Base-by-base conservation (phyloP, 2,329 filamentous ascomycete species). In the Colletotrichum ledebouriae region DNA sequence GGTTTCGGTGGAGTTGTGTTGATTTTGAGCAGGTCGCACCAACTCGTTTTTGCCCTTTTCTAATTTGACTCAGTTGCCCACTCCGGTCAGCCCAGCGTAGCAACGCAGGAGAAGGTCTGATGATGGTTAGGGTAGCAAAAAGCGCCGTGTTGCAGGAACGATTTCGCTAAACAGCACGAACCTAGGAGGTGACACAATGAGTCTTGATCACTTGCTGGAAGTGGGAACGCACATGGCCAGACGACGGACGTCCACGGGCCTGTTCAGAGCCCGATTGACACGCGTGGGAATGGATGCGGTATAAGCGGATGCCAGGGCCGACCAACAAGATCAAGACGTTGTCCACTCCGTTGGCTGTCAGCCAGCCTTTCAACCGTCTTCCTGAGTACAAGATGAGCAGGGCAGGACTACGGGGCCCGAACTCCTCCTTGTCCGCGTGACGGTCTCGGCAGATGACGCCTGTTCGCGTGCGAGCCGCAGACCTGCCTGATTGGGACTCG, bases 401-500 rank as follows among this genome's bases (percentile, higher is more conserved):
- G 25, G 13, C 25, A 33, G 11, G 9, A 20, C 34, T 25, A 55
- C 50, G 50, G 37, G 50, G 13, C 20, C 13, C n/a, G 37, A 29
- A 29, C 25, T 39, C 33, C n/a, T 34, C 53, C 46, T 15, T 12
- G 59, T 22, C 29, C 65, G 33, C 49, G 55, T 37, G 46, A 55
- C 29, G n/a, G 62, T 44, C 55, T 66, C 62, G 66, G 66, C 33
- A 69, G 41, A 68, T 66, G 53, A 65, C 41, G 22, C 46, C 61
- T 55, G 42, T 56, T 15, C 49, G 12, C 56, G 22, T 29, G 22
- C 15, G 46, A 59, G 53, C 60, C 60, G 60, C 66, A 69, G 62
- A 69, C 66, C 66, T 69, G 49, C 66, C 63, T 62, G n/a, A 57
- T 67, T 44, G 5, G 63, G 66, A 11, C 46, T 68, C 39, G 52